These are phyloP conservation scores for Monosporozyma aerobia DNA, from an alignment of 805 yeast species.

Conservation along the genomic window DNA sequence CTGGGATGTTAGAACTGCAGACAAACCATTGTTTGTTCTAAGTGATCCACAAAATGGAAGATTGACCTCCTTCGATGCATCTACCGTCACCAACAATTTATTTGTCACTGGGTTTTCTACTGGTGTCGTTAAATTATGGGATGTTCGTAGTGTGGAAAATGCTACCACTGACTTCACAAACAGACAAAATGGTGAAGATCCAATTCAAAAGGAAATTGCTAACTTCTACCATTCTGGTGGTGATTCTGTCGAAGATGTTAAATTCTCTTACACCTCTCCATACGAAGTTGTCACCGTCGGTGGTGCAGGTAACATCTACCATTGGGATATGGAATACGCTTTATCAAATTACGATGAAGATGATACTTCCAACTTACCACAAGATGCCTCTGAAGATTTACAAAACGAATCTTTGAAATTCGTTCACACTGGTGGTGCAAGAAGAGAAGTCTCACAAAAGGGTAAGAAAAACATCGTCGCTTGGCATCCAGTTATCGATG, in stretches of 20 bases:
- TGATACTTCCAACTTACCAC: conserved; percentile 26
- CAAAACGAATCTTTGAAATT: conserved; percentile 25
- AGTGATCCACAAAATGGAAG: conserved; percentile 23
- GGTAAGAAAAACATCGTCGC: conserved; percentile 23
- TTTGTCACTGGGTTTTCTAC: conserved; percentile 27
- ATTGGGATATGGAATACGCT: conserved; percentile 31
- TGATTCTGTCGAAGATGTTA: conserved; percentile 27
- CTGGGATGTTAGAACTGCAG: conserved; percentile 27
- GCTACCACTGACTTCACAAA: conserved; percentile 19
- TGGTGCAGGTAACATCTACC: conserved; percentile 27
- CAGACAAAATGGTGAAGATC: conserved; percentile 24
- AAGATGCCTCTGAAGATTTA: conserved; percentile 14
- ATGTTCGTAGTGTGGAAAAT: conserved; percentile 24
- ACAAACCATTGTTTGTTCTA: conserved; percentile 19
- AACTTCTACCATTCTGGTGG: conserved; percentile 25
- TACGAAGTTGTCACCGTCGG: conserved; percentile 27
- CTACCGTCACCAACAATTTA: conserved; percentile 20
- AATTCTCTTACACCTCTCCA: conserved; percentile 23
- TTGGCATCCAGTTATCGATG: conserved; percentile 27
- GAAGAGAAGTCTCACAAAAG: conserved; percentile 8
- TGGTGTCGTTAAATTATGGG: conserved; percentile 29
- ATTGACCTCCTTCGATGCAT: conserved; percentile 22
- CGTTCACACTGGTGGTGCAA: conserved; percentile 24
- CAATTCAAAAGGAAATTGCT: conserved; percentile 21
- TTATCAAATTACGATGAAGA: conserved; percentile 38